phyloP scores from a whole-genome alignment of 73 alveolate genomes.

The Paramecium caudatum region DNA sequence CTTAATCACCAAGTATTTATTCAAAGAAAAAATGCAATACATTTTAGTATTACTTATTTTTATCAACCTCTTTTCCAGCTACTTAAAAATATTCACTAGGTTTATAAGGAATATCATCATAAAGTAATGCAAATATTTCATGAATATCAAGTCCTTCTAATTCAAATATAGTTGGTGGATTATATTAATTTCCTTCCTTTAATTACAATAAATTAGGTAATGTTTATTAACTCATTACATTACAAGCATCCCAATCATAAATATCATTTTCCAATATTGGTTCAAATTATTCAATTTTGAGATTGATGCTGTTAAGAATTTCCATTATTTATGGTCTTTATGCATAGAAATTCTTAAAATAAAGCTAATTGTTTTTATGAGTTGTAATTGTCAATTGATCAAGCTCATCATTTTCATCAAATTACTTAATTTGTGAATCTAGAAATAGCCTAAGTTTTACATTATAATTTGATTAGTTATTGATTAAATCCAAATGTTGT shows the following conservation, averaged over 20 bases:
- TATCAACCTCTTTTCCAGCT: constrained; percentile 4
- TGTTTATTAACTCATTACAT: not conserved
- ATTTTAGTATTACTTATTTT: not conserved
- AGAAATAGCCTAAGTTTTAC: not conserved
- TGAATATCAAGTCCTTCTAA: constrained; percentile 23
- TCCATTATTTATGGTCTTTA: constrained; percentile 49
- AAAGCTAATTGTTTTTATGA: constrained; percentile 17
- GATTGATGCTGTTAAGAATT: not conserved
- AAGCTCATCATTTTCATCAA: constrained; percentile 33
- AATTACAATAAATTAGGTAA: constrained; percentile 3
- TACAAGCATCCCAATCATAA: constrained; percentile 48
- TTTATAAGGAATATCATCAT: constrained; percentile 32
- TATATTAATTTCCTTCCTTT: constrained; percentile 33
- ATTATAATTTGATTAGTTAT: not conserved
- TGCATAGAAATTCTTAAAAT: constrained; percentile 51
- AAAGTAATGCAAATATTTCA: constrained; percentile 55
- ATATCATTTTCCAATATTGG: constrained; percentile 1
- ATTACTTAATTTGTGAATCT: constrained; percentile 29
- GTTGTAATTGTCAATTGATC: constrained; percentile 8
- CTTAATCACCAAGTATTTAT: constrained; percentile 30
- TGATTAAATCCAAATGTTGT: constrained; percentile 25
- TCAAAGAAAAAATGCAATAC: constrained; percentile 20
- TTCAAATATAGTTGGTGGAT: constrained; percentile 27
- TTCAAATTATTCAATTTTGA: constrained; percentile 26
- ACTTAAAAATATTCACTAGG: not conserved